These are phyloP conservation scores for Kwoniella dendrophila DNA, from an alignment of 768 basidiomycete species.

Conservation along the genomic window DNA sequence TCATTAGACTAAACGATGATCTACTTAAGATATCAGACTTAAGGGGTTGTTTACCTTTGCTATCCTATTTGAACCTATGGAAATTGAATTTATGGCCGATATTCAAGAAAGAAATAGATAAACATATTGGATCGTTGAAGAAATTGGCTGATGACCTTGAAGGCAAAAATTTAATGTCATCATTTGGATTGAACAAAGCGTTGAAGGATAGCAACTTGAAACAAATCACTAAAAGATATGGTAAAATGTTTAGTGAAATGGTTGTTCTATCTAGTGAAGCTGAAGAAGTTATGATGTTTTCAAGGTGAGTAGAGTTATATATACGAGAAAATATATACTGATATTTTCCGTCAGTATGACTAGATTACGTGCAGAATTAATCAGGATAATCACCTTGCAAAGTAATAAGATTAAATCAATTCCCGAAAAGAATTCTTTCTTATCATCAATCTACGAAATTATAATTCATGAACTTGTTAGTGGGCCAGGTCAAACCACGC, in stretches of 20 bases:
- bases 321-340: neutral
- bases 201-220: constrained; percentile 71
- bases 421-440: constrained; percentile 67
- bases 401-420: constrained; percentile 68
- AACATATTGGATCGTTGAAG: constrained; percentile 78
- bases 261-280: constrained; percentile 77
- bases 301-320: constrained; percentile 66
- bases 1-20: constrained; percentile 87
- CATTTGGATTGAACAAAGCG: constrained; percentile 58
- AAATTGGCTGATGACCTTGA: constrained; percentile 73
- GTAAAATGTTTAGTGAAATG: constrained; percentile 77
- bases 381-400: constrained; percentile 73
- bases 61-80: constrained; percentile 75
- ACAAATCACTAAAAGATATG: constrained; percentile 76
- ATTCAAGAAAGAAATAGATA: constrained; percentile 85
- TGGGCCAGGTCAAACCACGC: constrained; percentile 66
- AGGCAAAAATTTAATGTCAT: constrained; percentile 34
- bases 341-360: constrained; percentile 63
- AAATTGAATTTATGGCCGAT: constrained; percentile 89
- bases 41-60: constrained; percentile 76
- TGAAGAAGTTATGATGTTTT: constrained; percentile 95
- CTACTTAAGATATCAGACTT: constrained; percentile 73
- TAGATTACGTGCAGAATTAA: constrained; percentile 80
- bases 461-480: constrained; percentile 68
- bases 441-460: constrained; percentile 72